Base-by-base conservation (phyloP, 352 stramenopile genomes). In the Phytophthora aleatoria region DNA sequence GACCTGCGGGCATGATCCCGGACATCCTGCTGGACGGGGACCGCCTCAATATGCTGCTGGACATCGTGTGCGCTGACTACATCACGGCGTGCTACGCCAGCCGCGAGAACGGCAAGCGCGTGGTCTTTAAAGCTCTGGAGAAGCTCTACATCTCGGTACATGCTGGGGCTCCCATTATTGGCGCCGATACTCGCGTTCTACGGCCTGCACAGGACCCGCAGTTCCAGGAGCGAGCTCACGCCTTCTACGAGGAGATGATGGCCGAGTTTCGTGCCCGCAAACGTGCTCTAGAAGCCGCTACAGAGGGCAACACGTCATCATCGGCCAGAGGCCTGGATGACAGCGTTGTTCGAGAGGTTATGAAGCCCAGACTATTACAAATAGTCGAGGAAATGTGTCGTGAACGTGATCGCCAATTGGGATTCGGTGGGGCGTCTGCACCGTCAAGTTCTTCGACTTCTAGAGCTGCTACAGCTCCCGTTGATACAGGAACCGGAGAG, bases 61-160 rank as follows among this genome's bases (percentile, higher is more conserved):
- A 95, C 61, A 80, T 94, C 39, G 85, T 93, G 61, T 94, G 84
- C 64, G 83, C 80, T 20, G 85, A 95, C 78, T 95, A 91, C 73
- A 83, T 95, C 63, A 95, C 85, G 12, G 87, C 87, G 24, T 89
- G 85, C 56, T 92, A 94, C 65, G 87, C 87, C 20, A 94, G 85
- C 67, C 85, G 80, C 41, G 85, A 95, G 73, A 95, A 92, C 61
- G 87, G 78, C 60, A 90, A 90, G 68, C 77, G 80, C 27, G 86
- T 94, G 39, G 67, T 95, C 45, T 57, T 87, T 43, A 87, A 91
- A 62, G 85, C 87, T 54, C 73, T 95, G 12, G 72, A 90, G 57
- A 95, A 95, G 70, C 82, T 95, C 55, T 88, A 77, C 26, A 73
- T 92, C 44, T 91, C 81, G 41, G 83, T 95, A 11, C 73, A 91